Evolutionary conservation across 1,284 basidiomycete species (phyloP).

Genomic region (Leucoagaricus sp.): DNA sequence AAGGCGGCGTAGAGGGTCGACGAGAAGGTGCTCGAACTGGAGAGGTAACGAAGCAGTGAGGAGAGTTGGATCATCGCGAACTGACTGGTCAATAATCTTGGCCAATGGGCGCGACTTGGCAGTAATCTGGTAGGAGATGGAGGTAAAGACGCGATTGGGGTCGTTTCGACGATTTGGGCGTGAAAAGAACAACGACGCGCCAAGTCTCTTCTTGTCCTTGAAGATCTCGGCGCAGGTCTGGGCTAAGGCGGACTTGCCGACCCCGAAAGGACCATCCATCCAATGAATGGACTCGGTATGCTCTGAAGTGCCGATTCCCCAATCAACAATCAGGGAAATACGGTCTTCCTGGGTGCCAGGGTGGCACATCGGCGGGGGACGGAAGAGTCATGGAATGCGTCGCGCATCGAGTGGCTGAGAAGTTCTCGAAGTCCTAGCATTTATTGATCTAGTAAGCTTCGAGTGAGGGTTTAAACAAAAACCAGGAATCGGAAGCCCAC

Average conservation of each 20-base stretch:
- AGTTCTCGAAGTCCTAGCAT: background rate
- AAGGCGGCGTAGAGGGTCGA: slow-evolving; percentile 14
- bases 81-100: background rate
- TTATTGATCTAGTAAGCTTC: no score
- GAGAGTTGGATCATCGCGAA: slow-evolving; percentile 15
- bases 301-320: background rate
- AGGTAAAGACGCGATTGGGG: slow-evolving; percentile 10
- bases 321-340: background rate
- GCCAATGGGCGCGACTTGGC: background rate
- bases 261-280: slow-evolving; percentile 2
- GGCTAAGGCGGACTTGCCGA: slow-evolving; percentile 22
- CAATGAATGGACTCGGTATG: background rate
- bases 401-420: slow-evolving; percentile 12
- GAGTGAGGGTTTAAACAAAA: no score
- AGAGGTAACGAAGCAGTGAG: slow-evolving; percentile 9
- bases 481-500: no score
- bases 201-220: slow-evolving; percentile 9
- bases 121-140: slow-evolving; percentile 22
- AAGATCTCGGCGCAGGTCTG: slow-evolving; percentile 21
- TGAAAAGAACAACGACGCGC: slow-evolving; percentile 23
- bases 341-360: background rate
- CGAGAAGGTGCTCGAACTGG: slow-evolving; percentile 18
- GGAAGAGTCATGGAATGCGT: slow-evolving; percentile 17
- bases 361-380: slow-evolving; percentile 3
- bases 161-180: background rate